Conservation (phyloP, 2,329 filamentous ascomycete species). For the Blastomyces percursus region DNA sequence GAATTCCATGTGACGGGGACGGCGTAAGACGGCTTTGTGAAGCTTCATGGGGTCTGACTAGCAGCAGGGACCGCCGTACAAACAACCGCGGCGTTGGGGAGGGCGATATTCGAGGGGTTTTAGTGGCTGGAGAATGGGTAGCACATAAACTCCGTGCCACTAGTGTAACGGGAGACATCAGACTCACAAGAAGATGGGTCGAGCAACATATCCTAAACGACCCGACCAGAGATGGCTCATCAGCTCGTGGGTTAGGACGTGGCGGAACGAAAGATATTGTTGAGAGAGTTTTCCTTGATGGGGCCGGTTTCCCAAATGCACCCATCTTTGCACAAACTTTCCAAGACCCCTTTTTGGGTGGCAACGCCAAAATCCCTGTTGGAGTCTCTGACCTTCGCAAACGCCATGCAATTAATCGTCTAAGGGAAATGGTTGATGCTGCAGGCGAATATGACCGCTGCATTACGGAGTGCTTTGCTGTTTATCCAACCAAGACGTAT, state of each 20-base stretch:
- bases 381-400: slow-evolving; percentile 52
- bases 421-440: slow-evolving; percentile 53
- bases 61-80: slow-evolving; percentile 42
- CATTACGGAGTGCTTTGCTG: slow-evolving; percentile 62
- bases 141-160: slow-evolving; percentile 47
- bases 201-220: slow-evolving; percentile 47
- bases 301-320: slow-evolving; percentile 47
- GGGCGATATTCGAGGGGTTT: slow-evolving; percentile 51
- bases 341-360: slow-evolving; percentile 24
- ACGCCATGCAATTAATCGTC: slow-evolving; percentile 46
- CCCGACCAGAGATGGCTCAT: slow-evolving; percentile 41
- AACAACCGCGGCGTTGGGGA: slow-evolving; percentile 37
- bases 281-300: slow-evolving; percentile 54
- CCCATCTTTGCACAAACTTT: slow-evolving; percentile 30
- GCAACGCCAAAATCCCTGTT: slow-evolving; percentile 26
- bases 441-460: slow-evolving; percentile 53
- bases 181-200: slow-evolving; percentile 49
- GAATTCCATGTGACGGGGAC: slow-evolving; percentile 77
- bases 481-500: slow-evolving; percentile 77
- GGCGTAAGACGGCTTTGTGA: slow-evolving; percentile 65
- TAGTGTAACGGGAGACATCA: slow-evolving; percentile 26
- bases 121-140: slow-evolving; percentile 56
- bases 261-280: slow-evolving; percentile 55
- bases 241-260: slow-evolving; percentile 49
- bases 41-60: slow-evolving; percentile 53